Percentiles rank a stretch among this genome's conserved stretches.
These are phyloP conservation scores for Canna indica DNA, from an alignment of 176 grass and related monocot genomes.

Conservation along the genomic window DNA sequence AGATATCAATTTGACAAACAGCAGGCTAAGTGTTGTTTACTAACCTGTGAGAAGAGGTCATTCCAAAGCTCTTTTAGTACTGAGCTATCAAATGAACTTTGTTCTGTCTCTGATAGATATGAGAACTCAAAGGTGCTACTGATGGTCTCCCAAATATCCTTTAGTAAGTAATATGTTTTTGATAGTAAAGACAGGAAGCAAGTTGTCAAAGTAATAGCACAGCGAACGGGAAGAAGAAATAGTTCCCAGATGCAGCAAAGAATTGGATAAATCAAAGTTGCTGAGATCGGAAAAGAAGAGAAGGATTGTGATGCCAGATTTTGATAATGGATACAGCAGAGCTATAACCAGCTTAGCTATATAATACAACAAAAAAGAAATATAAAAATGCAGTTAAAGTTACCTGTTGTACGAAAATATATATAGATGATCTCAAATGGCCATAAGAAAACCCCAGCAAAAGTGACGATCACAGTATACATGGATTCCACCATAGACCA, in stretches of 20 bases:
- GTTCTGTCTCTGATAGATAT: slow-evolving; percentile 49
- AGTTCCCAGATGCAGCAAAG: slow-evolving; percentile 32
- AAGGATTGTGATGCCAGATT: slow-evolving; percentile 1
- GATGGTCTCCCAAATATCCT: slow-evolving; percentile 60
- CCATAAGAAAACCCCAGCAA: slow-evolving; percentile 38
- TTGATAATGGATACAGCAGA: slow-evolving; percentile 6
- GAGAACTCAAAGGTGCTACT: slow-evolving; percentile 55
- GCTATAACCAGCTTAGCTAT: too few species aligned
- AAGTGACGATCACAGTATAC: slow-evolving; percentile 24
- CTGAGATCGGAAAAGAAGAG: slow-evolving; percentile 3
- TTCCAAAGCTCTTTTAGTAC: slow-evolving; percentile 59
- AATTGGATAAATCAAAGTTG: slow-evolving; percentile 26
- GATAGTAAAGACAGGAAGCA: slow-evolving; percentile 34
- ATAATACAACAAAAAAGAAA: too few species aligned
- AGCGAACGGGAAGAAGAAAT: slow-evolving; percentile 23
- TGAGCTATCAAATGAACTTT: slow-evolving; percentile 45
- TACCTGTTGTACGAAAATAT: slow-evolving; percentile 12
- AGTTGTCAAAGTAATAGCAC: slow-evolving; percentile 15
- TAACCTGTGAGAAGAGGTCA: slow-evolving; percentile 79
- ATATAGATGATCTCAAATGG: slow-evolving; percentile 36
- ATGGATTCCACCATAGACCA: background rate
- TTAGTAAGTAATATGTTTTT: slow-evolving; percentile 39
- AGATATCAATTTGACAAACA: background rate
- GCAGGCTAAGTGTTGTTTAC: background rate
- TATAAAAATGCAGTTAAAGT: background rate